A percentile compares a stretch with the other conserved stretches of the same genome.
phyloP scores from a whole-genome alignment of 2,329 filamentous ascomycete species.

The Penicillium expansum region DNA sequence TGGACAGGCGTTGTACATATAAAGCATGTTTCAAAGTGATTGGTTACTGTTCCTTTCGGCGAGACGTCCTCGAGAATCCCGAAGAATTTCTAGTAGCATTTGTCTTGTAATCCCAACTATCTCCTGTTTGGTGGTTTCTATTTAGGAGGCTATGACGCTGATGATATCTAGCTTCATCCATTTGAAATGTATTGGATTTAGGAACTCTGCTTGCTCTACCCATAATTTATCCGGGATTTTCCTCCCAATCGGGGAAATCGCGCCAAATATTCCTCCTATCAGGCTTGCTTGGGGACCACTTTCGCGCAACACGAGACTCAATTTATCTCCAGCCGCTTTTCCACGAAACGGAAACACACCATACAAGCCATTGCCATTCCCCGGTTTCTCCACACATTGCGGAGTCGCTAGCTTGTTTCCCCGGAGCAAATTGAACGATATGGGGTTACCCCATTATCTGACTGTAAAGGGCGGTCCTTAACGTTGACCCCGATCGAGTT shows the following conservation, averaged over 20 bases:
- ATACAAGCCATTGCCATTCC: neutral
- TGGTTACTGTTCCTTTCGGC: slow-evolving; percentile 6
- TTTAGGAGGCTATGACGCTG: neutral
- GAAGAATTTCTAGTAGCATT: neutral
- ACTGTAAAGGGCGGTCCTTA: slow-evolving; percentile 1
- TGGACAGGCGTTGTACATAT: slow-evolving; percentile 25
- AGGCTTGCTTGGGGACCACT: neutral
- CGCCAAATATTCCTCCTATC: slow-evolving; percentile 21
- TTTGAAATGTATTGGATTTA: neutral
- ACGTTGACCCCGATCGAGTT: neutral
- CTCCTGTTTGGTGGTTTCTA: neutral
- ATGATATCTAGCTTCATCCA: neutral
- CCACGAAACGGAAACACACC: neutral
- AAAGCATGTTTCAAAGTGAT: slow-evolving; percentile 15
- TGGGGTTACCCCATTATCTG: slow-evolving; percentile 7
- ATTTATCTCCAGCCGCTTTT: slow-evolving; percentile 10
- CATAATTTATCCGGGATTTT: slow-evolving; percentile 18
- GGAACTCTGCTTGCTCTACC: neutral
- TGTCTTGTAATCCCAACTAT: neutral
- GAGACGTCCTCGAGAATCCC: neutral
- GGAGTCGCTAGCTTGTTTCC: slow-evolving; percentile 14
- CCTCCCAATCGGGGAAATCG: slow-evolving; percentile 24
- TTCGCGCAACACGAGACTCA: neutral
- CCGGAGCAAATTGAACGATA: slow-evolving; percentile 12
- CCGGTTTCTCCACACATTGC: slow-evolving; percentile 13